These are phyloP conservation scores for Stephania japonica DNA, from an alignment of 164 flowering plant species.

Conservation along the genomic window DNA sequence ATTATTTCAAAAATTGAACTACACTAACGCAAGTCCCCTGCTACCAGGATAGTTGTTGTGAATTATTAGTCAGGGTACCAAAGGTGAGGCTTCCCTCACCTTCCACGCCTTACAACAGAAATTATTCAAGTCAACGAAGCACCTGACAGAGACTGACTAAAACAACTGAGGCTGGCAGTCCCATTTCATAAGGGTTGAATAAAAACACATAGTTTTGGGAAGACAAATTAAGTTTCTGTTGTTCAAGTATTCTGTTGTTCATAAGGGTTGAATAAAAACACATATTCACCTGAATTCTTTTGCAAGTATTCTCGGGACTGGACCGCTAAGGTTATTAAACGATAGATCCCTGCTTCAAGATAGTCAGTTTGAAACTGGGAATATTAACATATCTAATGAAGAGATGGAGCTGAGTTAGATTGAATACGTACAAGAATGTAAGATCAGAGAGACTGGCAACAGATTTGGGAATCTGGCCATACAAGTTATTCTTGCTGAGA, in stretches of 20 bases:
- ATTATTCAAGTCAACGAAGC: too few species aligned
- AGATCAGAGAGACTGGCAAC: slow-evolving; percentile 82
- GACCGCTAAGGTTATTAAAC: slow-evolving; percentile 85
- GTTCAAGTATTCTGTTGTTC: too few species aligned
- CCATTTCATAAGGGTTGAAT: neutral
- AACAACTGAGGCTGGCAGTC: neutral
- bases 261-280: too few species aligned
- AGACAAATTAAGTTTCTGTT: too few species aligned
- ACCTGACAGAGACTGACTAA: neutral
- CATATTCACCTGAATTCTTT: slow-evolving; percentile 73
- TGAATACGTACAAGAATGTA: slow-evolving; percentile 77
- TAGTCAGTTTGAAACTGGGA: neutral
- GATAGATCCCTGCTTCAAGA: slow-evolving; percentile 73
- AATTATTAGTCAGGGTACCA: neutral
- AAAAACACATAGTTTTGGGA: neutral
- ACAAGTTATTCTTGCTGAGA: slow-evolving; percentile 66
- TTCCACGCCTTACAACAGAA: neutral
- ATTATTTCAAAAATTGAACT: neutral
- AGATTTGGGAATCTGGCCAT: slow-evolving; percentile 63
- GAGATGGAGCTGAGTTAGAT: slow-evolving; percentile 7
- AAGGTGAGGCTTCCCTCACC: neutral
- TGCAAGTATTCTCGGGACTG: slow-evolving; percentile 70
- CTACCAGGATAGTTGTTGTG: neutral
- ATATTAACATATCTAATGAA: neutral
- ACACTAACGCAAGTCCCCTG: neutral